Percentiles rank a stretch among this genome's conserved stretches.
Evolutionary conservation across 805 yeast species (phyloP).

Genomic region (Cyberlindnera maclurae): DNA sequence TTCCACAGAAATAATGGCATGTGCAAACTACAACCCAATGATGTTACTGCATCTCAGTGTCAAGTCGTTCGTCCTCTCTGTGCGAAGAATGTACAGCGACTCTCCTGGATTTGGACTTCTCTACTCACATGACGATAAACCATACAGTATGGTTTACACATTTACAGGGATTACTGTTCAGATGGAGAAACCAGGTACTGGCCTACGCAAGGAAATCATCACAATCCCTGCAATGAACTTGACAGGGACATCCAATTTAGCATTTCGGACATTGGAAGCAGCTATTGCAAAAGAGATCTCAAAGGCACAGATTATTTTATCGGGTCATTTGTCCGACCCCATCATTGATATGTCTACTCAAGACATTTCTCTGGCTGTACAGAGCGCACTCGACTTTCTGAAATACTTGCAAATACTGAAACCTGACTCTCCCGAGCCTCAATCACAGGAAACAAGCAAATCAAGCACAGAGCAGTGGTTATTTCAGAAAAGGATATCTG

Average conservation of each 20-base stretch:
- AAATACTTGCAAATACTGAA: slow-evolving; percentile 4
- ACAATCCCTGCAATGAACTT: slow-evolving; percentile 22
- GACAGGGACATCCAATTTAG: slow-evolving; percentile 33
- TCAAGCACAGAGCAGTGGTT: slow-evolving; percentile 4
- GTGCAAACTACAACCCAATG: slow-evolving; percentile 18
- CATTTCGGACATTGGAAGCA: slow-evolving; percentile 28
- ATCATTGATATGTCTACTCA: slow-evolving; percentile 37
- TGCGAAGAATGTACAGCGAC: slow-evolving; percentile 24
- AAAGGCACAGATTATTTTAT: slow-evolving; percentile 29
- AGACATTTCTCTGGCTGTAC: slow-evolving; percentile 30
- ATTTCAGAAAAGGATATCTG: slow-evolving; percentile 12
- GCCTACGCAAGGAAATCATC: slow-evolving; percentile 14
- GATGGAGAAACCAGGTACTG: slow-evolving; percentile 20
- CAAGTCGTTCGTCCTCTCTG: slow-evolving; percentile 18
- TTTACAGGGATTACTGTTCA: slow-evolving; percentile 30
- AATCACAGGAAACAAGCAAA: neutral
- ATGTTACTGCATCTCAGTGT: slow-evolving; percentile 17
- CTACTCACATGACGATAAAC: slow-evolving; percentile 35
- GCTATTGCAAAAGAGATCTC: slow-evolving; percentile 16
- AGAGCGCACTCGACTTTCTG: slow-evolving; percentile 17
- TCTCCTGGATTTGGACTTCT: slow-evolving; percentile 42
- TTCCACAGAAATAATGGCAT: slow-evolving; percentile 11
- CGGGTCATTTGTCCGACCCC: slow-evolving; percentile 37
- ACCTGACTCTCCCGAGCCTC: neutral
- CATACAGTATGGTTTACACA: slow-evolving; percentile 32